Conservation (phyloP, 345 rosid genomes). For the Eucalyptus decipiens region DNA sequence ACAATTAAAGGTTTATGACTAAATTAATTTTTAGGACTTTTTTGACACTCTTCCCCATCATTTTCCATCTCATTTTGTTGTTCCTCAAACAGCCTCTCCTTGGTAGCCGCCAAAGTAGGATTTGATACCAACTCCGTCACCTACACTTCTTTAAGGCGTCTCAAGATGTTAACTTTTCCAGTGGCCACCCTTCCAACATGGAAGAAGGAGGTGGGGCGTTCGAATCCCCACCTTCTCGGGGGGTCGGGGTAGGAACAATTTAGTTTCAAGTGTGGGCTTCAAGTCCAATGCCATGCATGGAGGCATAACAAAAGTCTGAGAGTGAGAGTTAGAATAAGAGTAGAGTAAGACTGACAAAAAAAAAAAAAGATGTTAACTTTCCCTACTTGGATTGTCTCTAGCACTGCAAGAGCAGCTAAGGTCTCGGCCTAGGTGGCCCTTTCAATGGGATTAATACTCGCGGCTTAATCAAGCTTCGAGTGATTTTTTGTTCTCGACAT, state of each 20-base stretch:
- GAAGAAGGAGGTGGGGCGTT: fast-evolving
- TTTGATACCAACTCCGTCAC: not conserved
- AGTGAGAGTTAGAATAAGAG: fast-evolving
- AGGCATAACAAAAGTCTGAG: fast-evolving
- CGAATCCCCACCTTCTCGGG: fast-evolving
- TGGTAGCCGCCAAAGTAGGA: not conserved
- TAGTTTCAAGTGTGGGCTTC: fast-evolving
- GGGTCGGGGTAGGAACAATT: fast-evolving
- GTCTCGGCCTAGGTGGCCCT: not conserved
- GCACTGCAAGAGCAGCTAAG: not conserved
- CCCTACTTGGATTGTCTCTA: not conserved
- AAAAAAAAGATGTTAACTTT: no score
- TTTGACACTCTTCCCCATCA: no score
- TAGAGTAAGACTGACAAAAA: no score
- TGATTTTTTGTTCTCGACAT: not conserved
- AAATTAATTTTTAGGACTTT: no score
- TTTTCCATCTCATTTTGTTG: not conserved
- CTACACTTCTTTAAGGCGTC: not conserved
- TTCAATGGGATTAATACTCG: no score
- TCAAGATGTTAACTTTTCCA: not conserved
- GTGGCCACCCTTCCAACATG: no score
- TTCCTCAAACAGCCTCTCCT: not conserved
- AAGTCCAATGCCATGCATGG: fast-evolving
- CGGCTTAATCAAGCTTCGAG: not conserved
- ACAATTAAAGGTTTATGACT: fast-evolving